phyloP scores from a whole-genome alignment of 2,329 filamentous ascomycete genomes.

The Dothistroma pini region DNA sequence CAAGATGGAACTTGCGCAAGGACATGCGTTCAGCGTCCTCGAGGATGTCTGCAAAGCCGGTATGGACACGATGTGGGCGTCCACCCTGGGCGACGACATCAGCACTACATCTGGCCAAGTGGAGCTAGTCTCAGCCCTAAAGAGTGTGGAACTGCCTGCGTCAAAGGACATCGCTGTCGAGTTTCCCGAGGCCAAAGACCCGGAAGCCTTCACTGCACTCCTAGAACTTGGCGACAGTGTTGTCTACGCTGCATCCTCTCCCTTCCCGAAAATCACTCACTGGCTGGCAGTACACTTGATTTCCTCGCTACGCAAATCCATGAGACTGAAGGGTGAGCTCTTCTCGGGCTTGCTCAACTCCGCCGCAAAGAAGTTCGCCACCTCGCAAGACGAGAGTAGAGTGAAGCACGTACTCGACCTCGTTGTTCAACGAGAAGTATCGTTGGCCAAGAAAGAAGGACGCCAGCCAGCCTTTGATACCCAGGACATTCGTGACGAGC shows the following conservation, averaged over 20 bases:
- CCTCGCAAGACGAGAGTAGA: constrained; percentile 26
- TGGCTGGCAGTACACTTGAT: constrained; percentile 20
- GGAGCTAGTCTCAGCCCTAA: constrained; percentile 10
- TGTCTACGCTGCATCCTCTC: constrained; percentile 22
- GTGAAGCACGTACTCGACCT: constrained; percentile 34
- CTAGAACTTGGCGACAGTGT: constrained; percentile 22
- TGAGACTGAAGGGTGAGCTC: constrained; percentile 31
- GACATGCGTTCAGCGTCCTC: constrained; percentile 33
- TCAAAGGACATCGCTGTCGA: constrained; percentile 10
- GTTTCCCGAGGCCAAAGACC: constrained; percentile 22
- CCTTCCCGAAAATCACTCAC: constrained; percentile 26
- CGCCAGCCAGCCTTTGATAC: constrained; percentile 25
- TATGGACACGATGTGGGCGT: constrained; percentile 41
- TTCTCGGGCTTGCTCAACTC: constrained; percentile 35
- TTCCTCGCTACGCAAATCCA: constrained; percentile 12
- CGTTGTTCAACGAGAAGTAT: constrained; percentile 35
- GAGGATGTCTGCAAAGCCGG: constrained; percentile 38
- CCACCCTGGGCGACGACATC: constrained; percentile 37
- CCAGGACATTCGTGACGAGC: constrained; percentile 27
- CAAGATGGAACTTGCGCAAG: constrained; percentile 31
- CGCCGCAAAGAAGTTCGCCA: constrained; percentile 27
- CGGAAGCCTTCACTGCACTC: constrained; percentile 24
- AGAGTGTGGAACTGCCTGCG: constrained; percentile 5
- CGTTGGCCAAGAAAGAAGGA: constrained; percentile 36
- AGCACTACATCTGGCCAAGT: constrained; percentile 24